phyloP scores from a whole-genome alignment of 495 filamentous ascomycete species.

The Aspergillus taichungensis region DNA sequence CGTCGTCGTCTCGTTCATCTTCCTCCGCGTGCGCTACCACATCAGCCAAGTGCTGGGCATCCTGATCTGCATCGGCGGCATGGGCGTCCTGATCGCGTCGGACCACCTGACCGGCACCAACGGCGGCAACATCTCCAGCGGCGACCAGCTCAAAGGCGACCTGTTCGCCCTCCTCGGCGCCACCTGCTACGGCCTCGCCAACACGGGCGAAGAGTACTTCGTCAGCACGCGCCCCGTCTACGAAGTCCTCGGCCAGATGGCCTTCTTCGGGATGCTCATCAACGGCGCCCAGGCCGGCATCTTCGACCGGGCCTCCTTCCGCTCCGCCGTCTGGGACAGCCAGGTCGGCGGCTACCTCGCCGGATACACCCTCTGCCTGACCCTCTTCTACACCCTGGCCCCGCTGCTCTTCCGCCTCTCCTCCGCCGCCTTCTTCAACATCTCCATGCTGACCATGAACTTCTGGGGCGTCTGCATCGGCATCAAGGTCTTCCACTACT shows the following conservation, averaged over 20 bases:
- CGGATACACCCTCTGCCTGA: conserved; percentile 77
- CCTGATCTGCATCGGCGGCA: conserved; percentile 81
- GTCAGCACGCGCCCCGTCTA: conserved; percentile 80
- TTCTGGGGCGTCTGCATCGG: conserved; percentile 97
- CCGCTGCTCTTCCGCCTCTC: conserved; percentile 83
- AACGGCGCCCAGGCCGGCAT: conserved; percentile 84
- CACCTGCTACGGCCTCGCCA: conserved; percentile 83
- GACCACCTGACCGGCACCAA: conserved; percentile 70
- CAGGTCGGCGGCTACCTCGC: conserved; percentile 70
- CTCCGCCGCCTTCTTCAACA: conserved; percentile 92
- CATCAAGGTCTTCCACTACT: conserved; percentile 69
- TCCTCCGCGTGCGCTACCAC: conserved; percentile 85
- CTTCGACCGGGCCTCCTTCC: conserved; percentile 73
- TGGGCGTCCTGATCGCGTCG: conserved; percentile 78
- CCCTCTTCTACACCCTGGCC: conserved; percentile 78
- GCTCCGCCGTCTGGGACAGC: conserved; percentile 53
- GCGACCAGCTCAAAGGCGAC: conserved; percentile 79
- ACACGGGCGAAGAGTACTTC: conserved; percentile 88
- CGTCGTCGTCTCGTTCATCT: conserved; percentile 69
- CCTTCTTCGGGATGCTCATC: conserved; percentile 82
- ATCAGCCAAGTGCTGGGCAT: conserved; percentile 76
- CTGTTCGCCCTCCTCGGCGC: conserved; percentile 84
- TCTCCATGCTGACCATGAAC: conserved; percentile 86
- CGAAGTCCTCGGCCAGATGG: conserved; percentile 87
- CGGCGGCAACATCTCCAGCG: conserved; percentile 48